These are phyloP conservation scores for Rosa chinensis DNA, from an alignment of 306 rosid species.

Conservation along the genomic window DNA sequence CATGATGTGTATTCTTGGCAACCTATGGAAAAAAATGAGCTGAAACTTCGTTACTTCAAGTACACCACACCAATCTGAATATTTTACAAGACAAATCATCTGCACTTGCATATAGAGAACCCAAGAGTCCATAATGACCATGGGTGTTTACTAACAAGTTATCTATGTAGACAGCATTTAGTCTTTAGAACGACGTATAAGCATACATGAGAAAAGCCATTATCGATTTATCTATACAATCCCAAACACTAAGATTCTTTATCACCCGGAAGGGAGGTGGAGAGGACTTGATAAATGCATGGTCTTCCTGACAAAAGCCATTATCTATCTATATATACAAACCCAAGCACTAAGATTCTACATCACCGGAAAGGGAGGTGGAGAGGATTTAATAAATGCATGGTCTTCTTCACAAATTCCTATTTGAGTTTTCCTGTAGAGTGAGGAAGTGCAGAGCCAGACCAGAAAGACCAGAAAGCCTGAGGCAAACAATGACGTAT, in stretches of 20 bases:
- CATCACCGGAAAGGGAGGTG: not conserved
- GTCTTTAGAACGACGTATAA: not conserved
- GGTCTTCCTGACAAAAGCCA: not conserved
- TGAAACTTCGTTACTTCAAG: not conserved
- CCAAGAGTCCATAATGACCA: not conserved
- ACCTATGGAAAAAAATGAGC: not conserved
- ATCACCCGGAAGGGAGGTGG: not conserved
- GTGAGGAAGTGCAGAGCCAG: conserved; percentile 53
- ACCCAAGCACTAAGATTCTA: not conserved
- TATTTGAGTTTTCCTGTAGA: conserved; percentile 52
- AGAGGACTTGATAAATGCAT: not conserved
- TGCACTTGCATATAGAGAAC: not conserved
- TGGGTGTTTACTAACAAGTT: not conserved
- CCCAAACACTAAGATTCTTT: not conserved
- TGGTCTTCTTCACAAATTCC: conserved; percentile 19
- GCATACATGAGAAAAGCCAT: not conserved
- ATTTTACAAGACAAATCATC: not conserved
- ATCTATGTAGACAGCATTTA: not conserved
- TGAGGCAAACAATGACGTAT: conserved; percentile 50
- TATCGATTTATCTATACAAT: not conserved
- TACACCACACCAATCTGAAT: not conserved
- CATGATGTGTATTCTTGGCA: not conserved
- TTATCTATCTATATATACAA: not conserved
- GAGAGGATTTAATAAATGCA: not conserved
- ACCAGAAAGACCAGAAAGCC: conserved; percentile 47